Conservation (phyloP, 73 alveolate species). For the Effrenium voratum region DNA sequence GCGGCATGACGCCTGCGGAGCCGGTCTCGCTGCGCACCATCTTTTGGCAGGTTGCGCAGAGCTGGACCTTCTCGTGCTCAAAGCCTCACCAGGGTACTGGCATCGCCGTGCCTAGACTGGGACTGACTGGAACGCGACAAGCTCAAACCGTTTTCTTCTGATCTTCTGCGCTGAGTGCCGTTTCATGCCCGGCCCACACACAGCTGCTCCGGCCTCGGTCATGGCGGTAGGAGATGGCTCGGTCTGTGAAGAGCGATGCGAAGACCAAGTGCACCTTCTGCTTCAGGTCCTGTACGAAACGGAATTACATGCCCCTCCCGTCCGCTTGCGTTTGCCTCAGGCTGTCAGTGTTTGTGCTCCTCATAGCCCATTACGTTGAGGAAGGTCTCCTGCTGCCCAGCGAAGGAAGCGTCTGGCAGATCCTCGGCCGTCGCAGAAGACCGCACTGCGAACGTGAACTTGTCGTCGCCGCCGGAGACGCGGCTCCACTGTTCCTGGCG, state of each 20-base stretch:
- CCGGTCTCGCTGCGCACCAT: slow-evolving; percentile 95
- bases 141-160: too few relatives aligned
- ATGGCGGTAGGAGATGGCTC: slow-evolving; percentile 93
- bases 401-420: slow-evolving; percentile 94
- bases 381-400: slow-evolving; percentile 94
- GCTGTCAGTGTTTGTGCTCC: too few relatives aligned
- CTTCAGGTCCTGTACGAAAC: slow-evolving; percentile 39
- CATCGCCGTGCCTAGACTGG: too few relatives aligned
- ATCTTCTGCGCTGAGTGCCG: too few relatives aligned
- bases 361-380: slow-evolving; percentile 94
- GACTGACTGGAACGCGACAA: too few relatives aligned
- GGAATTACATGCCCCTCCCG: too few relatives aligned
- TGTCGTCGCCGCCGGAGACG: slow-evolving; percentile 90
- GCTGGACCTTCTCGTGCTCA: slow-evolving; percentile 93
- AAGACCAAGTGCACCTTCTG: slow-evolving; percentile 84
- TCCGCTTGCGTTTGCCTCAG: too few relatives aligned
- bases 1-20: slow-evolving; percentile 75
- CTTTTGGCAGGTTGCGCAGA: slow-evolving; percentile 92
- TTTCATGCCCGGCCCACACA: too few relatives aligned
- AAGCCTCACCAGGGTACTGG: too few relatives aligned
- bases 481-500: slow-evolving; percentile 82
- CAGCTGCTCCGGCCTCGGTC: slow-evolving; percentile 53
- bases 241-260: slow-evolving; percentile 92
- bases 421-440: slow-evolving; percentile 94
- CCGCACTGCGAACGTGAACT: slow-evolving; percentile 91